phyloP scores from a whole-genome alignment of 2,329 filamentous ascomycete species.

The Curvularia hawaiiensis region DNA sequence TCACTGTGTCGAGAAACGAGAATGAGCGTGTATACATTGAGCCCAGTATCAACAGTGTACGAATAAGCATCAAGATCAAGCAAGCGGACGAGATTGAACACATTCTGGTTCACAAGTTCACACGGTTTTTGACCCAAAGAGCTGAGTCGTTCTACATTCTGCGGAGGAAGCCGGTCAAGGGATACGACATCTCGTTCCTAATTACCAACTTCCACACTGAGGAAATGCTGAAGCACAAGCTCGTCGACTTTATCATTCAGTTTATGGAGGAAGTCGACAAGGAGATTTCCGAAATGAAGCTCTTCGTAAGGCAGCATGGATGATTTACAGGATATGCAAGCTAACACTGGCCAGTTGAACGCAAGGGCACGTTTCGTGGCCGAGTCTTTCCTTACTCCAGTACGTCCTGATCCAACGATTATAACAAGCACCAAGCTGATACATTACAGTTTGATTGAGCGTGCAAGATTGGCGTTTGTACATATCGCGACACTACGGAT shows the following conservation, averaged over 20 bases:
- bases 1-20: constrained; percentile 92
- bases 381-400: constrained; percentile 96
- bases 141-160: constrained; percentile 98
- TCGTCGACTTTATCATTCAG: constrained; percentile 98
- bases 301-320: constrained; percentile 73
- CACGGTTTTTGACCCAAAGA: constrained; percentile 91
- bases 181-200: constrained; percentile 97
- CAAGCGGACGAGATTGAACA: constrained; percentile 99
- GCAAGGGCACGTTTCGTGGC: constrained; percentile 96
- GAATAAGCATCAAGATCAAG: constrained; percentile 98
- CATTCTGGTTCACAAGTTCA: constrained; percentile 98
- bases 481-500: constrained; percentile 11
- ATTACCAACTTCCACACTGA: constrained; percentile 99
- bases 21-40: constrained; percentile 97
- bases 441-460: constrained; percentile 32
- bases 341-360: constrained; percentile 72
- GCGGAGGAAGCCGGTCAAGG: constrained; percentile 94
- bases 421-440: constrained; percentile 7
- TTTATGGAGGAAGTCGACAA: constrained; percentile 99
- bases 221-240: constrained; percentile 98
- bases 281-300: constrained; percentile 99
- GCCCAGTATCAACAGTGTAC: constrained; percentile 94
- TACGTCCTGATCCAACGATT: constrained; percentile 51
- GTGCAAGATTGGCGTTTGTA: constrained; percentile 17
- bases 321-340: neutral